Percentiles rank a stretch among this genome's conserved stretches.
Conservation (phyloP, 2,329 filamentous ascomycete genomes). For the Sclerotinia trifoliorum region DNA sequence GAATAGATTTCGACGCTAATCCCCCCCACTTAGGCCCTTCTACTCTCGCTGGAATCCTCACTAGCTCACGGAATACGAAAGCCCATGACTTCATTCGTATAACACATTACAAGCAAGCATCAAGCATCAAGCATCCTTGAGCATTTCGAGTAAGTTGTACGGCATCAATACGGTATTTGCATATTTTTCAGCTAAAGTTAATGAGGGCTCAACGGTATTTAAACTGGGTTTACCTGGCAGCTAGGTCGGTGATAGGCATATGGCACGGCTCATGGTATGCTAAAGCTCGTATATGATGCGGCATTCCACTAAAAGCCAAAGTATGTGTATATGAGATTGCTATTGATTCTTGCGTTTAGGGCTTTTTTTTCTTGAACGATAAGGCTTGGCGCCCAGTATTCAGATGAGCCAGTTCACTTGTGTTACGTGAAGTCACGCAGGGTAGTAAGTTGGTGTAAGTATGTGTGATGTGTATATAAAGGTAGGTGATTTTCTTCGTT, state of each 20-base stretch:
- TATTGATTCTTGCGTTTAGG: neutral
- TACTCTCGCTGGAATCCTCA: neutral
- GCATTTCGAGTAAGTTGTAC: neutral
- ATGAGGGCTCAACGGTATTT: neutral
- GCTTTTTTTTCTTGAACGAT: too few relatives aligned
- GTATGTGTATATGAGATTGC: neutral
- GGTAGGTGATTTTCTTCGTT: neutral
- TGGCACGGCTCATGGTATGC: neutral
- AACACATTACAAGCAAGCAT: neutral
- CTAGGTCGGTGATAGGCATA: neutral
- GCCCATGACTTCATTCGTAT: slow-evolving; percentile 9
- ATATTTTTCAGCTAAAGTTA: neutral
- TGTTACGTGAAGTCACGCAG: neutral
- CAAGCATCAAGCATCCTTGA: neutral
- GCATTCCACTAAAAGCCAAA: neutral
- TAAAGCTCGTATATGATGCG: slow-evolving; percentile 4
- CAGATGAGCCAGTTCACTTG: neutral
- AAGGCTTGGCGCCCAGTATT: neutral
- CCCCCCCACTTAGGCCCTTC: neutral
- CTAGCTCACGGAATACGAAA: slow-evolving; percentile 8
- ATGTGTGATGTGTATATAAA: neutral
- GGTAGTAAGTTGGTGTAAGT: neutral
- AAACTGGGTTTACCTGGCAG: neutral
- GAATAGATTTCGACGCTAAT: neutral
- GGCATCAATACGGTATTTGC: slow-evolving; percentile 7